A percentile compares a stretch with the other conserved stretches of the same genome.
These are phyloP conservation scores for Harrya chromipes DNA, from an alignment of 768 basidiomycete genomes.

Conservation along the genomic window DNA sequence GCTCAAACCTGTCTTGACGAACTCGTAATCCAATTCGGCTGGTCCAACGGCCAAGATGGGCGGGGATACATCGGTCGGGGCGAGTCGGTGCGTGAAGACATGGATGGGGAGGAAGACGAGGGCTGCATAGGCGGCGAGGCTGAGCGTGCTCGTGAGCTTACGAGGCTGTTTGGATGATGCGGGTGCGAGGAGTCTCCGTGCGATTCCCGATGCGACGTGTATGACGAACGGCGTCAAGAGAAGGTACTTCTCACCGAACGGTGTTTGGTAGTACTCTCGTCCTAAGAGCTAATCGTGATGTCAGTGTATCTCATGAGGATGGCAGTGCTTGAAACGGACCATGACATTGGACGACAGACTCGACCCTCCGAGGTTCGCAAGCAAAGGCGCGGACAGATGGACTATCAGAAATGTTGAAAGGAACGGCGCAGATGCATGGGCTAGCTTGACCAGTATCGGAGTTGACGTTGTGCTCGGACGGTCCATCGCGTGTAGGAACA, in stretches of 20 bases:
- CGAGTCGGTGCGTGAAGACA: slow-evolving; percentile 60
- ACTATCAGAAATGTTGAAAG: slow-evolving; percentile 69
- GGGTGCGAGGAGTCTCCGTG: slow-evolving; percentile 55
- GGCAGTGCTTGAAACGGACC: slow-evolving; percentile 41
- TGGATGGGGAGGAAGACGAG: slow-evolving; percentile 67
- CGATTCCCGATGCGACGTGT: slow-evolving; percentile 57
- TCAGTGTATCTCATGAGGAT: neutral
- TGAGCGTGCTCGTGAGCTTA: slow-evolving; percentile 43
- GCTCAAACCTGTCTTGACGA: slow-evolving; percentile 68
- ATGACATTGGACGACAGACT: slow-evolving; percentile 66
- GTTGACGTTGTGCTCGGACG: slow-evolving; percentile 1
- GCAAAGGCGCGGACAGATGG: slow-evolving; percentile 73
- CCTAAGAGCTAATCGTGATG: slow-evolving; percentile 59
- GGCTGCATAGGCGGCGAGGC: slow-evolving; percentile 60
- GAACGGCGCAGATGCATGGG: slow-evolving; percentile 73
- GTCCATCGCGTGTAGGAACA: neutral
- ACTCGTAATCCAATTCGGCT: slow-evolving; percentile 78
- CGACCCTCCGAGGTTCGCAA: slow-evolving; percentile 71
- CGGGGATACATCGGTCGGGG: slow-evolving; percentile 47
- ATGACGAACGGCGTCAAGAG: slow-evolving; percentile 63
- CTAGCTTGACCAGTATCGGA: slow-evolving; percentile 49
- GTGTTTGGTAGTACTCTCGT: slow-evolving; percentile 81
- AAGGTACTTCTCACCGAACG: slow-evolving; percentile 63
- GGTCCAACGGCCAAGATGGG: slow-evolving; percentile 50
- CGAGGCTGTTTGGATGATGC: slow-evolving; percentile 28